Base-by-base conservation (phyloP, 768 basidiomycete species). In the Suillus sp. region DNA sequence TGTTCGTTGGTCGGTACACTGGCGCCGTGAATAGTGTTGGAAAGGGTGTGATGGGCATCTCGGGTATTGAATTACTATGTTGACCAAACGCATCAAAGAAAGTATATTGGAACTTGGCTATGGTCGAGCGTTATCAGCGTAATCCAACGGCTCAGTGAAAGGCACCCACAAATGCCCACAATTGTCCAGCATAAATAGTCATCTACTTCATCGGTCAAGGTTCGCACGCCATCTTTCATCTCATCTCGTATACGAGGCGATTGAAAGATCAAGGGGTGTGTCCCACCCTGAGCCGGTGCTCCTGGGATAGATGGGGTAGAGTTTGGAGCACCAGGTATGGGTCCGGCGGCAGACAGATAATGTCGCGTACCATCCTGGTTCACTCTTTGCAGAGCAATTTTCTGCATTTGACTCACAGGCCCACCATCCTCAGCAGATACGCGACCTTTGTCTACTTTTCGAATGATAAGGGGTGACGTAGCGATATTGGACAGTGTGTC, bases 121-220 rank as follows among this genome's bases (percentile, higher is more conserved):
- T 22, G 71, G 27, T 18, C 3, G 51, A 61, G 63, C 59, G 68
- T 77, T 53, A 69, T 67, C 66, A 62, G 64, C 56, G 62, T 61
- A 58, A 62, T 64, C 34, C 54, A 13, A 54, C 32, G 56, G 50
- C 58, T 20, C 61, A 55, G 53, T 32, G 55, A 61, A 64, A 55
- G 63, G 70, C 65, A 79, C 91, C 76, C 77, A 95, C 95, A 93
- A 59, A 96, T 95, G 43, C 95, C 93, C 67, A 95, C 93, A 68
- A 97, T 95, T 14, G 93, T 94, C 95, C 95, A 97, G 71, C 92
- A 94, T 62, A 96, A 79, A 80, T 94, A 96, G 72, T 97, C 95
- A 72, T 97, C 95, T 7, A 97, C 92, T 75, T 94, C 92, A 69
- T 96, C 95, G 27, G 86, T 89, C 61, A 93, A 85, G 37, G 87